Evolutionary conservation across 1,284 basidiomycete genomes (phyloP), one percentile per base, ranked within the genome.

Genomic region (Earliella scabrosa): DNA sequence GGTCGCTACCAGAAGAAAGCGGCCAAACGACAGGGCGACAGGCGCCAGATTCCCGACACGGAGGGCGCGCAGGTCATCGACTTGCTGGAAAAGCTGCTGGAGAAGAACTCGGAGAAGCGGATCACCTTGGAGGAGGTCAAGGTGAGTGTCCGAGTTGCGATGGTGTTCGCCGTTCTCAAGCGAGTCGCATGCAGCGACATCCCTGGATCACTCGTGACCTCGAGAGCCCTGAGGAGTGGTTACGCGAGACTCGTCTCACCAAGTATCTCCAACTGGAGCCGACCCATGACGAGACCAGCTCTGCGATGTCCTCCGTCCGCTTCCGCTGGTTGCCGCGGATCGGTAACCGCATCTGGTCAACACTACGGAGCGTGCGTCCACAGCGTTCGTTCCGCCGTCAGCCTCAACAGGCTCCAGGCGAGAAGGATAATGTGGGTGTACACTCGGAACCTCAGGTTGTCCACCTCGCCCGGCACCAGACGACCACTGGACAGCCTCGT

Each of bases 101-200:
- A 93, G 70, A 98, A 98, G 77, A 90, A 97, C 67, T 84, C 85
- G 4, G 72, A 71, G 16, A 84, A 85, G 71, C 84, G 97, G 48
- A 93, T 97, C 54, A 90, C 86, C 26, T 81, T 98, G 36, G 85
- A 89, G 36, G 81, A 92, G 64, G 87, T 96, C 64, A 98, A 97
- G 85, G 93, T 95, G 67, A 66, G 83, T 41, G 2, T 10, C 29
- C 32, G 7, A 14, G 4, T 10, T 35, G 10, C 4, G 13, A 14
- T 8, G 10, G 13, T 4, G 8, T 21, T 14, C 8, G 11, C 20
- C 35, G 5, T n/a, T 23, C 10, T 26, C 24, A 13, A 8, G 2
- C 24, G 21, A 1, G 20, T 13, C 21, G 36, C 45, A 6, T 27
- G 23, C 75, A 88, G 88, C 74, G 73, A 39, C 78, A 85, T 64